A percentile compares a stretch with the other conserved stretches of the same genome.
Conservation (phyloP, 129 eudicot species). For the Ambrosia trifida region DNA sequence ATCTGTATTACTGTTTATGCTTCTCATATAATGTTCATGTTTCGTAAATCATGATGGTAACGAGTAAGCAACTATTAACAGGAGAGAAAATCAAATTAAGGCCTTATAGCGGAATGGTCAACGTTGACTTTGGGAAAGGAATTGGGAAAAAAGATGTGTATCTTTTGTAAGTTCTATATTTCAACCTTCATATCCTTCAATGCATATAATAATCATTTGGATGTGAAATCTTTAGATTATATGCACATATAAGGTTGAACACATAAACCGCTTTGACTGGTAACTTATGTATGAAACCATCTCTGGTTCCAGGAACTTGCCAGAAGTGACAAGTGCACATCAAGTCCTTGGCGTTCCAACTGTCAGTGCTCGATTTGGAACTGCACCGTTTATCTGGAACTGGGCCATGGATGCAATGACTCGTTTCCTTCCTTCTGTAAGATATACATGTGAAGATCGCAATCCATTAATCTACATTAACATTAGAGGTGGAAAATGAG, state of each 20-base stretch:
- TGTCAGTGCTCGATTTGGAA: constrained; percentile 99
- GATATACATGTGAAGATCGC: constrained; percentile 16
- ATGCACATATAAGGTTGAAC: too few relatives aligned
- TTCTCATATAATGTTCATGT: constrained; percentile 4
- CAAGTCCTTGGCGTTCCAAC: constrained; percentile 80
- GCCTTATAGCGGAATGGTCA: constrained; percentile 93
- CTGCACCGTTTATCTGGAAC: constrained; percentile 97
- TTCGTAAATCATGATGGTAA: constrained; percentile 19
- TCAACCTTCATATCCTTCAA: constrained; percentile 1
- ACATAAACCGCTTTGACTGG: constrained; percentile 8
- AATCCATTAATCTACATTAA: background rate
- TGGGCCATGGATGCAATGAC: constrained; percentile 96
- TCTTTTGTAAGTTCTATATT: constrained; percentile 71
- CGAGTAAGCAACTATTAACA: constrained; percentile 33
- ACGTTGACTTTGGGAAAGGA: constrained; percentile 86
- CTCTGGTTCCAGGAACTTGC: constrained; percentile 65
- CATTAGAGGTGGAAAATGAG: constrained; percentile 1
- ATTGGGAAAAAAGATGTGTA: constrained; percentile 83
- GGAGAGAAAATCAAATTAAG: constrained; percentile 71
- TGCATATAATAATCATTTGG: background rate
- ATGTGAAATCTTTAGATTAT: background rate
- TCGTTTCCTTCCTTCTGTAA: constrained; percentile 65
- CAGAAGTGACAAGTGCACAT: constrained; percentile 80
- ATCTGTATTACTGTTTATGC: constrained; percentile 3
- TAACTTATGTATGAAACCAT: constrained; percentile 5